Percentiles rank a stretch among this genome's conserved stretches.
These are phyloP conservation scores for Luffa aegyptiaca DNA, from an alignment of 306 rosid species.

Conservation along the genomic window DNA sequence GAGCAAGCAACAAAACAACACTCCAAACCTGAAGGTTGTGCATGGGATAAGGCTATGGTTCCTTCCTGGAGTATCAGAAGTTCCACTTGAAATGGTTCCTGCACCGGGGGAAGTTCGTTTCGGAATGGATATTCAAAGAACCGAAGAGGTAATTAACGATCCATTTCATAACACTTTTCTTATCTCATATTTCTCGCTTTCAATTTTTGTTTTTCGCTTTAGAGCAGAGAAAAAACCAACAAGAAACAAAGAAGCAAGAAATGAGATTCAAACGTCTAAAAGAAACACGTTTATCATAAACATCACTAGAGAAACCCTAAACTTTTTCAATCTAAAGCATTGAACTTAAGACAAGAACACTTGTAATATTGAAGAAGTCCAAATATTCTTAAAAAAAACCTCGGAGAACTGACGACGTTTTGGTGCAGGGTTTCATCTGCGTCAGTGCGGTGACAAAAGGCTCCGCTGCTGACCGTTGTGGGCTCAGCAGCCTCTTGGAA, in stretches of 20 bases:
- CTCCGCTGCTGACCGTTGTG: slow-evolving; percentile 30
- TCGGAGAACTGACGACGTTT: not conserved
- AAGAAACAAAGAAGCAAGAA: not conserved
- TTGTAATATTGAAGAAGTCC: not conserved
- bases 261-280: not conserved
- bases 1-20: slow-evolving; percentile 24
- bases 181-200: not conserved
- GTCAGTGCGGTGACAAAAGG: slow-evolving; percentile 20
- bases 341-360: not conserved
- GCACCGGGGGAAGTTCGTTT: slow-evolving; percentile 31
- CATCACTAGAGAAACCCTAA: not conserved
- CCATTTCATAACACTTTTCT: not conserved
- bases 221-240: not conserved
- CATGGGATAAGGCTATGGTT: slow-evolving; percentile 70
- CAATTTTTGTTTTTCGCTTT: not conserved
- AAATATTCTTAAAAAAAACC: not conserved
- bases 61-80: slow-evolving; percentile 58
- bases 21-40: slow-evolving; percentile 12
- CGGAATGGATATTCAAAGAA: slow-evolving; percentile 58
- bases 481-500: slow-evolving; percentile 22
- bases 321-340: not conserved
- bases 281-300: not conserved
- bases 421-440: slow-evolving; percentile 30
- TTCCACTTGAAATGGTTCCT: slow-evolving; percentile 42
- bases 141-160: slow-evolving; percentile 32